These are phyloP conservation scores for Raphidocelis subcapitata DNA, from an alignment of 139 green algal genomes.

Conservation along the genomic window DNA sequence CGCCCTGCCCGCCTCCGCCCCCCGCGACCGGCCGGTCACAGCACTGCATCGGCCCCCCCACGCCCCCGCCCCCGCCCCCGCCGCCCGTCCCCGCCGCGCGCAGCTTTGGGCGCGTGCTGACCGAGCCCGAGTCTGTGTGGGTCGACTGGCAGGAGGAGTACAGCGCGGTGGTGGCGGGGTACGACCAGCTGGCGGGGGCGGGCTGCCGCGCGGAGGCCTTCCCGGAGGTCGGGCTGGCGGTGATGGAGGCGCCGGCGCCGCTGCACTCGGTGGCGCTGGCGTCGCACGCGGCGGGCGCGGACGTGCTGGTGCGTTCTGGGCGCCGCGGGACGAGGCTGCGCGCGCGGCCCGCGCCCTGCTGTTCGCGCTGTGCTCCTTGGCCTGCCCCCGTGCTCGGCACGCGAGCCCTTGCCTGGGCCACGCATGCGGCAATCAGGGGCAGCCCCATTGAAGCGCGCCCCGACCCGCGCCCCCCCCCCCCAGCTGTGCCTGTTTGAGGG, in stretches of 20 bases:
- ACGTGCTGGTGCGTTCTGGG: conserved; percentile 49
- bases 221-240: conserved; percentile 36
- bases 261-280: conserved; percentile 71
- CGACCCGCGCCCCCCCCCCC: neutral
- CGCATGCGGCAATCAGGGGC: too few relatives aligned
- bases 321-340: too few relatives aligned
- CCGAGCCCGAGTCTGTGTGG: conserved; percentile 42
- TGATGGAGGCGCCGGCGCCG: conserved; percentile 49
- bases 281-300: conserved; percentile 49
- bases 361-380: too few relatives aligned
- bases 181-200: conserved; percentile 38
- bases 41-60: too few relatives aligned
- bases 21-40: too few relatives aligned
- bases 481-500: conserved; percentile 46
- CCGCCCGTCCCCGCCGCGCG: conserved; percentile 43
- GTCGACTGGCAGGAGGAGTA: conserved; percentile 69
- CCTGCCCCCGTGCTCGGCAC: too few relatives aligned
- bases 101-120: conserved; percentile 43
- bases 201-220: conserved; percentile 35
- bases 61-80: too few relatives aligned
- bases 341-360: too few relatives aligned
- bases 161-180: conserved; percentile 43
- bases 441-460: neutral
- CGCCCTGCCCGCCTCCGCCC: too few relatives aligned
- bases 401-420: too few relatives aligned